Base-by-base conservation (phyloP, 2,329 filamentous ascomycete species). In the Clonostachys rosea region DNA sequence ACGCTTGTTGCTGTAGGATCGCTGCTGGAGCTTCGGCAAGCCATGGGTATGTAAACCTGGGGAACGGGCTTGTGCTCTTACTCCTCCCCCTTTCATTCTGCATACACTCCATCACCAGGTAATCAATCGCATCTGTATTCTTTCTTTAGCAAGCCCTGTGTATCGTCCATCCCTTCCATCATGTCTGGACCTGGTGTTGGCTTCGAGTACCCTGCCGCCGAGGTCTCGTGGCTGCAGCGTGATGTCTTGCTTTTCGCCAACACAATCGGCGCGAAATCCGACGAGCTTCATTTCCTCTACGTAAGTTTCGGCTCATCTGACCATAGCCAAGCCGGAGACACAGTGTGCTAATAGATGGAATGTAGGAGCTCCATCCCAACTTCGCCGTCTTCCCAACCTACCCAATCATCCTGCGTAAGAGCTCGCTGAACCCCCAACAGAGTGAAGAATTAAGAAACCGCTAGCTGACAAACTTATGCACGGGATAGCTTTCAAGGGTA, bases 221-320 rank as follows among this genome's bases (percentile, higher is more conserved):
- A 86, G 61, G 89, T 95, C 11, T 80, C 85, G 57, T 96, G 91
- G 91, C 69, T 89, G 58, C 91, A 91, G 79, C 83, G 91, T 55
- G 91, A 96, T 74, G 82, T 85, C 35, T 76, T 96, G 51, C 83
- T 97, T 51, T 96, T 96, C 66, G 91, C 91, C 57, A 86, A 87
- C 68, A 92, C 86, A 70, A 92, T 96, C 64, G 91, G 91, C 48
- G 84, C 79, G 62, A 92, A 82, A 12, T 78, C 79, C n/a, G 84
- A 95, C 57, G 91, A 96, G 75, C 81, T 96, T 60, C 90, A 96
- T 64, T 95, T 92, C 64, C 84, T 96, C 70, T 96, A 91, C 59
- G 90, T 94, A 76, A 43, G 49, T 35, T 47, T 40, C 9, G 24
- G 24, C 24, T 10, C 8, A 6, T 30, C 3, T 30, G 24, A 30